These are phyloP conservation scores for Pythium phragmitis DNA, from an alignment of 352 stramenopile genomes.

Conservation along the genomic window DNA sequence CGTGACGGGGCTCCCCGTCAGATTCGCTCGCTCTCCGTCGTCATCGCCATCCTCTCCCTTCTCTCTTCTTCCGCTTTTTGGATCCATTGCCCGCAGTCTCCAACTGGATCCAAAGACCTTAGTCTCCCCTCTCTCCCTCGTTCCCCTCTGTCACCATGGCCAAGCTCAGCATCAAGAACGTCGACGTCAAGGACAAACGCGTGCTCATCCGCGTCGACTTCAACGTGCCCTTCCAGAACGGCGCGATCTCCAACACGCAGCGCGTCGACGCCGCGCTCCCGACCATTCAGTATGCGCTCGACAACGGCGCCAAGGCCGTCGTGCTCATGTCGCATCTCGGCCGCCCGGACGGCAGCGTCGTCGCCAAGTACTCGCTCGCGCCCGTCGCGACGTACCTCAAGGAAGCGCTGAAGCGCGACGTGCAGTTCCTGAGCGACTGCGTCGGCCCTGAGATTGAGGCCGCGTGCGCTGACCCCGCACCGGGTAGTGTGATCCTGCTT, in stretches of 20 bases:
- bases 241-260: constrained; percentile 98
- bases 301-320: constrained; percentile 97
- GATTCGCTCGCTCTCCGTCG: constrained; percentile 8
- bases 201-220: constrained; percentile 99
- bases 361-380: constrained; percentile 95
- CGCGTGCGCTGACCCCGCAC: constrained; percentile 59
- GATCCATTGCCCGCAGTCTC: constrained; percentile 16
- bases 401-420: constrained; percentile 88
- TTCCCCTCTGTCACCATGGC: constrained; percentile 42
- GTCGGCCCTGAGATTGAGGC: constrained; percentile 91
- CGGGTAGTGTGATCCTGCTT: constrained; percentile 93
- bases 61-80: background rate
- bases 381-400: constrained; percentile 93
- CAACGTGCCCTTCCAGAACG: constrained; percentile 98
- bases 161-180: constrained; percentile 91
- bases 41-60: background rate
- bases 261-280: constrained; percentile 96
- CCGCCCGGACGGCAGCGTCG: constrained; percentile 93
- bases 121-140: background rate
- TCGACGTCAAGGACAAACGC: constrained; percentile 96
- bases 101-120: constrained; percentile 21
- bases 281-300: constrained; percentile 97
- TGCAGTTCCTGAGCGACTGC: constrained; percentile 96
- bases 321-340: constrained; percentile 99
- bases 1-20: constrained; percentile 11